phyloP scores from a whole-genome alignment of 495 filamentous ascomycete genomes.

The Cenococcum geophilum region DNA sequence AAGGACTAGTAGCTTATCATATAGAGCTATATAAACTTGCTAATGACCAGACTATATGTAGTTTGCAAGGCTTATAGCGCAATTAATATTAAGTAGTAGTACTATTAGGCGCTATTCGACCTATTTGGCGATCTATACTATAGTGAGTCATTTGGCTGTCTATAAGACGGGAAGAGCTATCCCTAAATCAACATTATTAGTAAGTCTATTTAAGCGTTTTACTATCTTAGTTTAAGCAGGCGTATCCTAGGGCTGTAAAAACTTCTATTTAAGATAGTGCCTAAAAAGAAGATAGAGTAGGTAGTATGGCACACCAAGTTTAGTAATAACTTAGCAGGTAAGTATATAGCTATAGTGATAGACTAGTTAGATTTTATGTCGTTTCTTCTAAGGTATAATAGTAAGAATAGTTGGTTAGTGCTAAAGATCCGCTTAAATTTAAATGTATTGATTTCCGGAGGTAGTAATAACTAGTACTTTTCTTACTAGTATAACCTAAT shows the following conservation, averaged over 20 bases:
- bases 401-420: background rate
- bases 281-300: conserved; percentile 5
- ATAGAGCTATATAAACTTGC: background rate
- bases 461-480: background rate
- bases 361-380: conserved; percentile 8
- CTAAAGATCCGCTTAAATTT: background rate
- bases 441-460: background rate
- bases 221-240: background rate
- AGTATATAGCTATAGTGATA: background rate
- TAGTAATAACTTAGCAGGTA: background rate
- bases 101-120: background rate
- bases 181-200: conserved; percentile 34
- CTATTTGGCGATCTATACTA: conserved; percentile 4
- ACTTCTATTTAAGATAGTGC: conserved; percentile 1
- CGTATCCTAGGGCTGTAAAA: conserved; percentile 8
- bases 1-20: background rate
- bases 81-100: conserved; percentile 1
- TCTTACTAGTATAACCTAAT: background rate
- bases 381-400: conserved; percentile 5
- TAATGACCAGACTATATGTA: background rate
- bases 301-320: conserved; percentile 7
- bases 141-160: conserved; percentile 1
- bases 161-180: conserved; percentile 19
- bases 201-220: conserved; percentile 17
- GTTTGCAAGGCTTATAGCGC: background rate